Evolutionary conservation across 768 basidiomycete species (phyloP).

Genomic region (Roridomyces roridus): DNA sequence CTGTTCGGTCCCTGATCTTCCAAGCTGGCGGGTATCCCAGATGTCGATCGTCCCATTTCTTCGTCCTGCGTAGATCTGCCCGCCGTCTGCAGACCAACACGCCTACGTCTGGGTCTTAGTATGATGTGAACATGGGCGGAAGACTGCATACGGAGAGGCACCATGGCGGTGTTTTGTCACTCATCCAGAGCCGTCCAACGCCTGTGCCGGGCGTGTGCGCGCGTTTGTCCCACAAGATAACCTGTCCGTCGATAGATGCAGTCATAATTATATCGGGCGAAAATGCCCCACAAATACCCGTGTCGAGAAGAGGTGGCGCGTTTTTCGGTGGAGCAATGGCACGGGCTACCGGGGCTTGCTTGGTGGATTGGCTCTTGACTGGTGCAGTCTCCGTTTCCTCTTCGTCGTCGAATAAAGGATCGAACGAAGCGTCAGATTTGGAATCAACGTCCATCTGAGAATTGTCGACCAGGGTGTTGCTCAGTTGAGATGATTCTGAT

Average conservation of each 20-base stretch:
- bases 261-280: slow-evolving; percentile 89
- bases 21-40: slow-evolving; percentile 91
- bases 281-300: slow-evolving; percentile 62
- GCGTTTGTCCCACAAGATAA: slow-evolving; percentile 90
- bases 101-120: slow-evolving; percentile 58
- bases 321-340: slow-evolving; percentile 69
- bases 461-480: slow-evolving; percentile 26
- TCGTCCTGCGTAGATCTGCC: slow-evolving; percentile 88
- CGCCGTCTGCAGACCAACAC: slow-evolving; percentile 91
- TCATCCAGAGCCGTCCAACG: slow-evolving; percentile 86
- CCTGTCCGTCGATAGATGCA: slow-evolving; percentile 89
- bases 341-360: slow-evolving; percentile 27
- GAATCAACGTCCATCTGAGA: slow-evolving; percentile 56
- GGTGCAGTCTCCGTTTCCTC: slow-evolving; percentile 44
- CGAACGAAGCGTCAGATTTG: slow-evolving; percentile 82
- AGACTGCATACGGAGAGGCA: slow-evolving; percentile 81
- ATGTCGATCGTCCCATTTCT: slow-evolving; percentile 91
- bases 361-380: slow-evolving; percentile 1
- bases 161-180: slow-evolving; percentile 94
- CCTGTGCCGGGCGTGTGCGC: slow-evolving; percentile 67
- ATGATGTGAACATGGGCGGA: neutral
- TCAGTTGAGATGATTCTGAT: slow-evolving; percentile 11
- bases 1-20: slow-evolving; percentile 62
- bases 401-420: slow-evolving; percentile 91
- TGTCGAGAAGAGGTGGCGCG: slow-evolving; percentile 76